Conservation (phyloP, 441 rosid genomes). For the Gossypium laxum region DNA sequence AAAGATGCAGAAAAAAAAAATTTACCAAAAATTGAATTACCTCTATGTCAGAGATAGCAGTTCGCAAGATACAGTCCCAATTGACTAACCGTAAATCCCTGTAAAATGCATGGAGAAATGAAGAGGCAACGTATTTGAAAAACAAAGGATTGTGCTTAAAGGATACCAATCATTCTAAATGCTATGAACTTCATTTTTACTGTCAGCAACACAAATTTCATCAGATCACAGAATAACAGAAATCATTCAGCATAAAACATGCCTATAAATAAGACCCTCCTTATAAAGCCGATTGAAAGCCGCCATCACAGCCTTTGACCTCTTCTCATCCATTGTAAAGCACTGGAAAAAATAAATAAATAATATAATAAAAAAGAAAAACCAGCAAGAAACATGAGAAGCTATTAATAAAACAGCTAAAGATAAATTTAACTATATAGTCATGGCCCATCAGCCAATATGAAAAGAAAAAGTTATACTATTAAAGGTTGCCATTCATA, state of each 20-base stretch:
- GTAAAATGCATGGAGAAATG: slow-evolving; percentile 26
- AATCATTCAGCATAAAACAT: background rate
- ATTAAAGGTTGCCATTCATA: background rate
- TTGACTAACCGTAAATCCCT: slow-evolving; percentile 79
- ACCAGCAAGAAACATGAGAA: background rate
- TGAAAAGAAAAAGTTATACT: background rate
- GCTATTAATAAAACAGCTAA: background rate
- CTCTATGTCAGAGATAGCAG: slow-evolving; percentile 88
- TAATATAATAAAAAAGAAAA: background rate
- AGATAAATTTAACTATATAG: background rate
- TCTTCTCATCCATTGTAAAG: slow-evolving; percentile 85
- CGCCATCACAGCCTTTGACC: slow-evolving; percentile 77
- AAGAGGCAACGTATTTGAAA: background rate
- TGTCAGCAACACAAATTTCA: background rate
- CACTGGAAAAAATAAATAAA: slow-evolving; percentile 33
- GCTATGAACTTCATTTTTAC: background rate
- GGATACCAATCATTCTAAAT: background rate
- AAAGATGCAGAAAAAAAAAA: slow-evolving; percentile 6
- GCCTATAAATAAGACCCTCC: slow-evolving; percentile 84
- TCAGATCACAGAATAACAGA: background rate
- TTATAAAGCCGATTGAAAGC: slow-evolving; percentile 61
- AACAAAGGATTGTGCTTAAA: background rate
- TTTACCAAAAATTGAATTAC: slow-evolving; percentile 31
- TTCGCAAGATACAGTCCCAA: slow-evolving; percentile 77
- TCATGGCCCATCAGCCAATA: background rate